Base-by-base conservation (phyloP, 2,329 filamentous ascomycete genomes). In the Graphium sp. region DNA sequence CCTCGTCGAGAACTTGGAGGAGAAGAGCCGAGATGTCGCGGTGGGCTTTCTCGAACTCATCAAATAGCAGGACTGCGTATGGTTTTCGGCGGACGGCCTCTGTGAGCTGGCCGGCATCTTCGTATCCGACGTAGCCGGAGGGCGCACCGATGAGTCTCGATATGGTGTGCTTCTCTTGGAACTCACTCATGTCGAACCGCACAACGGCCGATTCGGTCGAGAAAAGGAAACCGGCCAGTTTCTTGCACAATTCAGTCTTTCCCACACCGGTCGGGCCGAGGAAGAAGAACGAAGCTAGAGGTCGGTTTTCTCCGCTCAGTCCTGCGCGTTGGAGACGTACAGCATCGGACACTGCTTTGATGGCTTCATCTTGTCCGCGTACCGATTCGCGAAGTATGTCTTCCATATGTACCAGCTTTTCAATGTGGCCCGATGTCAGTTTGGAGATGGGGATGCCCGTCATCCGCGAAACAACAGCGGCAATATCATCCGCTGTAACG, bases 1-100 rank as follows among this genome's bases (percentile, higher is more conserved):
- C 89, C 49, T 95, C 89, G 45, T 95, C 89, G 1, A 98, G 69
- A 0, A 95, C 87, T 50, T 95, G 89, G 4, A 98, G 67, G 4
- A 98, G 66, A 4, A 98, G 61, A 1, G 85, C 78, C 0, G 83
- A 91, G 38, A 95, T 94, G 42, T 98, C 89, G 30, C 82, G 76
- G 47, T 95, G 89, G 0, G 87, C 89, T 49, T 98, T 95, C 47
- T 98, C 89, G 41, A 94, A 95, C 48, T 95, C 89, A 48, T 98
- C 89, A 41, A 98, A 92, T 2, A 98, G 64, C 0, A 98, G 63
- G 1, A 98, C 83, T 0, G 87, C 85, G 41, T 95, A 95, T 0
- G 89, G 89, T 50, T 95, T 95, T 34, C 89, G 70, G 32, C 89
- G 72, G 4, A 98, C 84, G 5, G 87, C 85, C 54, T 98, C 89